These are phyloP conservation scores for Calonectria henricotiae DNA, from an alignment of 2,329 filamentous ascomycete genomes.

Conservation along the genomic window DNA sequence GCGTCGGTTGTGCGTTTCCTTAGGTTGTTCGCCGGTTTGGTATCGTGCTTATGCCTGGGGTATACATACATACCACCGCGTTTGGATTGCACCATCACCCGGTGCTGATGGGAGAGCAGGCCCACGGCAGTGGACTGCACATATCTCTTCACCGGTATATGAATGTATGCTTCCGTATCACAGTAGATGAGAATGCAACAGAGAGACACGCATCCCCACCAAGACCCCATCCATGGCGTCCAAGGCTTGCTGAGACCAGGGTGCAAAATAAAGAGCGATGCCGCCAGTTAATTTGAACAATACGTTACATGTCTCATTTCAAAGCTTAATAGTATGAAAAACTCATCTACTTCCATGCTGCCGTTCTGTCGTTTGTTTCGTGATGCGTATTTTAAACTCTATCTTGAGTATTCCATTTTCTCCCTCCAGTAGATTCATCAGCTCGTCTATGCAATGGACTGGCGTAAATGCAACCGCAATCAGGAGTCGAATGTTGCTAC, in stretches of 20 bases:
- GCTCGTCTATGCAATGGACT: constrained; percentile 9
- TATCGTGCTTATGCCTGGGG: background rate
- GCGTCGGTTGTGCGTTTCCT: background rate
- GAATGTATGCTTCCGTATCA: background rate
- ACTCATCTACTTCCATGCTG: constrained; percentile 33
- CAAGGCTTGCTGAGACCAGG: background rate
- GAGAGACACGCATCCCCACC: background rate
- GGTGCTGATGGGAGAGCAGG: background rate
- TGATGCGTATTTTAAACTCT: background rate
- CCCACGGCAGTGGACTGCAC: background rate
- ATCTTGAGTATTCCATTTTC: constrained; percentile 19
- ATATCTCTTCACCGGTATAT: background rate
- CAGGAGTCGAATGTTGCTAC: no score
- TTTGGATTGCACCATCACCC: background rate
- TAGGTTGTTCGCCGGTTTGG: no score
- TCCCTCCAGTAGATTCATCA: background rate
- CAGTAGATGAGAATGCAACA: background rate
- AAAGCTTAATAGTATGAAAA: no score
- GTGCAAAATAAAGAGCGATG: background rate
- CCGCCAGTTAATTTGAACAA: background rate
- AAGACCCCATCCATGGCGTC: background rate
- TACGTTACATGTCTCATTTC: background rate
- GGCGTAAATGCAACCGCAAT: no score
- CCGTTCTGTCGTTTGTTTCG: background rate
- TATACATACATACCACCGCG: background rate